Conservation (phyloP, 305 asterid genomes). For the Fraxinus sp. region DNA sequence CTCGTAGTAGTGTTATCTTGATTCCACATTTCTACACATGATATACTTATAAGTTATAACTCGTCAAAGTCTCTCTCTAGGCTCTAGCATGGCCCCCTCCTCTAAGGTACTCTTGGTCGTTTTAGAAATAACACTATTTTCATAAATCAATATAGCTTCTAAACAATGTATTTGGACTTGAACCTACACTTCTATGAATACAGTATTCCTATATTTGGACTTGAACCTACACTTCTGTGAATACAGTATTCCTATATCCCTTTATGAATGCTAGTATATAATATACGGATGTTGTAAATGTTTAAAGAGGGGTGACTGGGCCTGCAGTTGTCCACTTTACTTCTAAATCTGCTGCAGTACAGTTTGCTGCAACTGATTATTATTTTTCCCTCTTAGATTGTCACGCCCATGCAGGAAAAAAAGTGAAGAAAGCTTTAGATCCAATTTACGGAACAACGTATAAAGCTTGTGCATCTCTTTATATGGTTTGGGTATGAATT, state of each 20-base stretch:
- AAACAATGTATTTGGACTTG: not conserved
- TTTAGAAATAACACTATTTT: not conserved
- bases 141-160: not conserved
- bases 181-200: not conserved
- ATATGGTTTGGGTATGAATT: slow-evolving; percentile 40
- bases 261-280: not conserved
- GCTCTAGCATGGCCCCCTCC: not conserved
- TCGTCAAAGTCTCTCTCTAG: not conserved
- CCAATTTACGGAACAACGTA: slow-evolving; percentile 13
- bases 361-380: slow-evolving; percentile 30
- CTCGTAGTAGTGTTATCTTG: not conserved
- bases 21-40: not conserved
- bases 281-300: not conserved
- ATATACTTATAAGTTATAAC: not conserved
- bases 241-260: not conserved
- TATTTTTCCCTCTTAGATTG: slow-evolving; percentile 46
- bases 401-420: slow-evolving; percentile 53
- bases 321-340: slow-evolving; percentile 44
- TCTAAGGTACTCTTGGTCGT: not conserved
- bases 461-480: slow-evolving; percentile 43
- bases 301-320: slow-evolving; percentile 25
- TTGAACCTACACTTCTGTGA: not conserved
- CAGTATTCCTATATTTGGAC: not conserved
- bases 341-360: slow-evolving; percentile 29
- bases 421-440: slow-evolving; percentile 1